Evolutionary conservation across 345 rosid species (phyloP).

Genomic region (Hirschfeldia incana): DNA sequence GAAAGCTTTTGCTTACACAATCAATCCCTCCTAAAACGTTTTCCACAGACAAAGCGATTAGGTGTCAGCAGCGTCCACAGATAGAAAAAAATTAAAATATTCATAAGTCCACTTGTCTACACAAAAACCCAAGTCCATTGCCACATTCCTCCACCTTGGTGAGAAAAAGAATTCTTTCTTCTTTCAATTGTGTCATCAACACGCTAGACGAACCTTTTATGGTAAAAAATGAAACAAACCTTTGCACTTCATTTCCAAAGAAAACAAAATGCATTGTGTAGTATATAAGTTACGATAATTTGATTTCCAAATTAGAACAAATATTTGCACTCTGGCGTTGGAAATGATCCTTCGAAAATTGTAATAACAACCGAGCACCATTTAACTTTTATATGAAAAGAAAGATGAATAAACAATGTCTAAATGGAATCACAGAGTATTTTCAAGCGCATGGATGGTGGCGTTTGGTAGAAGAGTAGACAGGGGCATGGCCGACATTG

Average conservation of each 20-base stretch:
- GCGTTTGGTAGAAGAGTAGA: background rate
- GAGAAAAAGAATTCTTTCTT: too few relatives aligned
- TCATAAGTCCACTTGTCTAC: conserved; percentile 9
- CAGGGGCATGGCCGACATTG: background rate
- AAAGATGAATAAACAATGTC: too few relatives aligned
- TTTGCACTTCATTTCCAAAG: background rate
- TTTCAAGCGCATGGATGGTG: background rate
- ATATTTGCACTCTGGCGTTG: background rate
- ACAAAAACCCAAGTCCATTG: conserved; percentile 25
- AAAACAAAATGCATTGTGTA: background rate
- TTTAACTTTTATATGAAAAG: background rate
- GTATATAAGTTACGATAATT: background rate
- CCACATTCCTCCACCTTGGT: too few relatives aligned
- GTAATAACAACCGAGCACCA: background rate
- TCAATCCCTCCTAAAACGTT: background rate
- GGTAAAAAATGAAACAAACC: too few relatives aligned
- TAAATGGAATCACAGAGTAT: background rate
- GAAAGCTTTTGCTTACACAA: conserved; percentile 6
- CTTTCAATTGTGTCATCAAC: too few relatives aligned
- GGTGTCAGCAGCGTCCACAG: conserved; percentile 20
- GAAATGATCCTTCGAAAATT: background rate
- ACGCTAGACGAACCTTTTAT: too few relatives aligned
- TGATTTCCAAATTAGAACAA: background rate
- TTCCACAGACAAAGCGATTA: conserved; percentile 5
- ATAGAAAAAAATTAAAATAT: background rate